Base-by-base conservation (phyloP, 352 stramenopile genomes). In the Globisporangium nunn region DNA sequence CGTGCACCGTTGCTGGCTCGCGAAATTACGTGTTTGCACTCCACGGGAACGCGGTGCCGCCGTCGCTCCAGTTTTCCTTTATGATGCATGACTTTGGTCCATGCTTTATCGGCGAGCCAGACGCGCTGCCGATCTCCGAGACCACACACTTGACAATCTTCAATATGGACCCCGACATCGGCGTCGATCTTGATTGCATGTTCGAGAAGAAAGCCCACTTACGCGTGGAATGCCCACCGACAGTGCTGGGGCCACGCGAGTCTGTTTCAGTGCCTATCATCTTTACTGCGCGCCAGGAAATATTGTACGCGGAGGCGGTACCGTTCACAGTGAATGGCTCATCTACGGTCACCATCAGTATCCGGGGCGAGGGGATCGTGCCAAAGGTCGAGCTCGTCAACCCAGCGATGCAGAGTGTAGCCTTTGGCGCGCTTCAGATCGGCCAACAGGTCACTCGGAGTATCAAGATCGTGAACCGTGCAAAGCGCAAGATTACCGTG, bases 241-340 rank as follows among this genome's bases (percentile, higher is more conserved):
- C 73, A 0, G 81, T 96, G 7, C 50, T 98, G 4, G 75, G 77
- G 6, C 88, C 93, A 17, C 83, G 85, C 11, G 82, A 96, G 61
- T 69, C 69, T 0, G 37, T 95, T 6, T 75, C 73, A 30, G 75
- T 98, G 4, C 73, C 87, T 0, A 90, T 98, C 8, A 54, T 73
- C 10, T 98, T 98, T 54, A 89, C 83, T 5, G 88, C 93, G 2
- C 74, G 89, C 0, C 82, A 96, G 31, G 83, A 94, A 45, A 59
- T 79, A 8, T 50, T 62, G 23, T 98, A 97, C 58, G 47, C 86
- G 2, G 96, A 97, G 48, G 54, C 83, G 14, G 66, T 98, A 14
- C 86, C 88, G 15, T 98, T 98, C 61, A 79, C 88, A 1, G 78
- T 98, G 28, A 98, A 98, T 52, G 82, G 88, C 17, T 85, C 78